phyloP scores from a whole-genome alignment of 2,329 filamentous ascomycete species.

The Tricladium varicosporioides region DNA sequence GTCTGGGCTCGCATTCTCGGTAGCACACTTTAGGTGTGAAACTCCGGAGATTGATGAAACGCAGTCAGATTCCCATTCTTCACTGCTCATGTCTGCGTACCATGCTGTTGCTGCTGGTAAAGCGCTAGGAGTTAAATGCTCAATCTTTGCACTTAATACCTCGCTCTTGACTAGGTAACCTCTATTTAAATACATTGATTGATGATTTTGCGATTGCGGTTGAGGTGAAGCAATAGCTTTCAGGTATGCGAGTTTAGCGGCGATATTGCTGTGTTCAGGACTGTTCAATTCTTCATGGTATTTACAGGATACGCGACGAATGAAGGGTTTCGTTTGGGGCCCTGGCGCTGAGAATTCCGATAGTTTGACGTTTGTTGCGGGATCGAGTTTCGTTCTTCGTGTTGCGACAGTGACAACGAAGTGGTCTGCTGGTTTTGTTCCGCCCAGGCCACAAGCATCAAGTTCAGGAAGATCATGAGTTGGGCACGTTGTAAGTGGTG shows the following conservation, averaged over 20 bases:
- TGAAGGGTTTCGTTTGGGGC: slow-evolving; percentile 10
- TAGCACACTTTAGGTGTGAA: too few species aligned
- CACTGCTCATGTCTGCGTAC: slow-evolving; percentile 10
- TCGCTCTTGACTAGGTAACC: slow-evolving; percentile 18
- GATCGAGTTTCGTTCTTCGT: slow-evolving; percentile 20
- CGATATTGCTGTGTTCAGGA: slow-evolving; percentile 5
- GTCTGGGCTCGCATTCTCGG: too few species aligned
- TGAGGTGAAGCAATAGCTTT: slow-evolving; percentile 6
- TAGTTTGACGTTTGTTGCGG: background rate
- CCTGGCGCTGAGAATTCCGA: slow-evolving; percentile 18
- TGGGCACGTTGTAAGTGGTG: slow-evolving; percentile 10
- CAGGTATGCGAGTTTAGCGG: slow-evolving; percentile 5
- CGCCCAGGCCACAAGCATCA: slow-evolving; percentile 58
- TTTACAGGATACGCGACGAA: slow-evolving; percentile 21
- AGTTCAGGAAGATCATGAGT: slow-evolving; percentile 36
- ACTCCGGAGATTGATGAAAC: slow-evolving; percentile 1
- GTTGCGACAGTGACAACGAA: slow-evolving; percentile 53
- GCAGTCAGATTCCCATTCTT: slow-evolving; percentile 13
- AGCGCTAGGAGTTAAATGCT: too few species aligned
- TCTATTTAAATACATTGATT: background rate
- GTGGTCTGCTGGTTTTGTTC: slow-evolving; percentile 61
- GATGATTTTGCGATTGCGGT: background rate
- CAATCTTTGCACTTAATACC: slow-evolving; percentile 1
- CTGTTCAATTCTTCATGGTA: slow-evolving; percentile 17
- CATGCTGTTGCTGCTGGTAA: slow-evolving; percentile 24